Conservation (phyloP, 1,284 basidiomycete species). For the Moniliophthora roreri region DNA sequence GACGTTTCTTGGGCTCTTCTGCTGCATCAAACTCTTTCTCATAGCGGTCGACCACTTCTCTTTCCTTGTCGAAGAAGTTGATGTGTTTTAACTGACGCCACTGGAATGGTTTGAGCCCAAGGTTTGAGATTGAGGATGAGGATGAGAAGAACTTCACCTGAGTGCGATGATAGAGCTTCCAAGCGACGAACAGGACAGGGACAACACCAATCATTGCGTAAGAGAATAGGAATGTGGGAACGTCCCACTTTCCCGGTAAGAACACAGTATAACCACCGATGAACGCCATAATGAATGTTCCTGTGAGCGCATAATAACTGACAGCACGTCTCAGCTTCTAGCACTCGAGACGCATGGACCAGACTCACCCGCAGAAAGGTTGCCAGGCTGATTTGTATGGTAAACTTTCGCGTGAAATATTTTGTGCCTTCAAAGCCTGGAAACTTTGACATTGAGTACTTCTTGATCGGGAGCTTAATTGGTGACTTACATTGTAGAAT, state of each 20-base stretch:
- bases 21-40: conserved; percentile 19
- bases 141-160: conserved; percentile 27
- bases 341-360: neutral
- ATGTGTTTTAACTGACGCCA: conserved; percentile 32
- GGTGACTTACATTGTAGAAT: conserved; percentile 36
- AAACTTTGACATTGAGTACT: neutral
- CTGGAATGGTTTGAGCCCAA: conserved; percentile 21
- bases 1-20: neutral
- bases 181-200: conserved; percentile 50
- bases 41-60: conserved; percentile 34
- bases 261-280: conserved; percentile 54
- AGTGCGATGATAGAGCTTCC: conserved; percentile 61
- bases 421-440: conserved; percentile 59
- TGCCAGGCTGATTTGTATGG: conserved; percentile 47
- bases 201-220: conserved; percentile 54
- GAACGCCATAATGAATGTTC: conserved; percentile 51
- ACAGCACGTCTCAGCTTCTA: neutral
- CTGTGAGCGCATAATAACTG: conserved; percentile 42
- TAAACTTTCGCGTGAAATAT: conserved; percentile 57
- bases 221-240: conserved; percentile 57
- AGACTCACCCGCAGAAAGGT: conserved; percentile 46
- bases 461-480: conserved; percentile 2
- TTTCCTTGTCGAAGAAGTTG: conserved; percentile 39
- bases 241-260: conserved; percentile 53
- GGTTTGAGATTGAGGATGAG: neutral